Evolutionary conservation across 768 basidiomycete species (phyloP).

Genomic region (Lactarius deliciosus): DNA sequence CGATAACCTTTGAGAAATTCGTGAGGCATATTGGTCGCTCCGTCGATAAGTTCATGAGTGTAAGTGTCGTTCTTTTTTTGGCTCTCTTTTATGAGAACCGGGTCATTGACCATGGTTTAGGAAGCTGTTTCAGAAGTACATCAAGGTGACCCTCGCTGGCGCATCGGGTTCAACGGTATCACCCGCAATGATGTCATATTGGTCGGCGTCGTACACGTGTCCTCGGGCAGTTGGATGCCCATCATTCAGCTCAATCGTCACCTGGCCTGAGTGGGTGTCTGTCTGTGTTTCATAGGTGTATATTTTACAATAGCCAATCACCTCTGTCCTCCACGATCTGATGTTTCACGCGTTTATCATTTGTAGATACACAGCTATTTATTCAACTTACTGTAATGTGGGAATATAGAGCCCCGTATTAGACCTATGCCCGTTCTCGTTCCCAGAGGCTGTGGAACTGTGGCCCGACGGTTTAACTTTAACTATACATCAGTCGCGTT

Average conservation of each 20-base stretch:
- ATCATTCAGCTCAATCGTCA: conserved; percentile 29
- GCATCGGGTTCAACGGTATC: conserved; percentile 27
- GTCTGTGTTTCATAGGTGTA: background rate
- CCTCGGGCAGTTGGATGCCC: conserved; percentile 31
- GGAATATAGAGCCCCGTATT: background rate
- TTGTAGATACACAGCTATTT: conserved; percentile 5
- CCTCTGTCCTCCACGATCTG: background rate
- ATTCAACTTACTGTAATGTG: background rate
- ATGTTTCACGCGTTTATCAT: background rate
- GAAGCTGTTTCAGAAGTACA: conserved; percentile 17
- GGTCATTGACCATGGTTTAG: conserved; percentile 10
- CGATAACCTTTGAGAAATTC: conserved; percentile 27
- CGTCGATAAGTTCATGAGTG: conserved; percentile 26
- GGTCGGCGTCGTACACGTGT: conserved; percentile 28
- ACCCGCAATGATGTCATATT: conserved; percentile 24
- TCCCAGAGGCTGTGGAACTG: background rate
- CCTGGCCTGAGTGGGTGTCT: conserved; percentile 7
- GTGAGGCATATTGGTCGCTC: conserved; percentile 29
- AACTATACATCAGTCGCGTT: background rate
- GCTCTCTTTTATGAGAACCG: no score
- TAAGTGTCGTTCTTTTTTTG: conserved; percentile 1
- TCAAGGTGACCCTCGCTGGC: conserved; percentile 24
- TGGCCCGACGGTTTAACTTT: background rate
- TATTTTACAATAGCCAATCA: conserved; percentile 10
- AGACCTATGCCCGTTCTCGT: background rate